A percentile compares a stretch with the other conserved stretches of the same genome.
Conservation (phyloP, 2,329 filamentous ascomycete species). For the Xylaria multiplex region DNA sequence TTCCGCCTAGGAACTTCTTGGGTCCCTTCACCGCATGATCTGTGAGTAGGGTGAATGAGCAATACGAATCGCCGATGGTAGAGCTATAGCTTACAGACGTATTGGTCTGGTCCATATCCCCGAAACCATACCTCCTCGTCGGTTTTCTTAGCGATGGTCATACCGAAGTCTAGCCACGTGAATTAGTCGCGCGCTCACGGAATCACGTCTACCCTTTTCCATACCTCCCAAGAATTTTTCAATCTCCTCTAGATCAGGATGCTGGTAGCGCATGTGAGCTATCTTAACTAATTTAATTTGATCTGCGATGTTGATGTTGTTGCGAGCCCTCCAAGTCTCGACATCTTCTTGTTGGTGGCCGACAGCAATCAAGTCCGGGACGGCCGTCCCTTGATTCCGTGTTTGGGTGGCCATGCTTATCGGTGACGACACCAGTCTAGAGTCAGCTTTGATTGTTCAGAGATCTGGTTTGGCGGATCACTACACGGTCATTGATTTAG, state of each 20-base stretch:
- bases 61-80: background rate
- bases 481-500: background rate
- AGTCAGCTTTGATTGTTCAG: background rate
- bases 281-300: conserved; percentile 34
- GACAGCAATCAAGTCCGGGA: conserved; percentile 32
- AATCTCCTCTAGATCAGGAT: conserved; percentile 34
- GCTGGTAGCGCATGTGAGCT: conserved; percentile 37
- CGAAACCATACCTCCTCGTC: conserved; percentile 32
- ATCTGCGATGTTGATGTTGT: conserved; percentile 27
- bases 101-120: conserved; percentile 35
- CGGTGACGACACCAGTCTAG: background rate
- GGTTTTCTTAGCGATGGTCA: conserved; percentile 31
- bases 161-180: conserved; percentile 30
- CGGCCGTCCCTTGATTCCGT: conserved; percentile 32
- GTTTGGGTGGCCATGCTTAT: conserved; percentile 22
- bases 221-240: conserved; percentile 30
- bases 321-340: conserved; percentile 31
- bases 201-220: background rate
- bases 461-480: background rate
- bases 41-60: conserved; percentile 12
- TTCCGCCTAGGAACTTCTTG: conserved; percentile 33
- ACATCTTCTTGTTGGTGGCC: conserved; percentile 34
- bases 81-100: conserved; percentile 31
- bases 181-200: conserved; percentile 15
- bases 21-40: conserved; percentile 33